A percentile compares a stretch with the other conserved stretches of the same genome.
These are phyloP conservation scores for Bipolaris oryzae DNA, from an alignment of 2,329 filamentous ascomycete species.

Conservation along the genomic window DNA sequence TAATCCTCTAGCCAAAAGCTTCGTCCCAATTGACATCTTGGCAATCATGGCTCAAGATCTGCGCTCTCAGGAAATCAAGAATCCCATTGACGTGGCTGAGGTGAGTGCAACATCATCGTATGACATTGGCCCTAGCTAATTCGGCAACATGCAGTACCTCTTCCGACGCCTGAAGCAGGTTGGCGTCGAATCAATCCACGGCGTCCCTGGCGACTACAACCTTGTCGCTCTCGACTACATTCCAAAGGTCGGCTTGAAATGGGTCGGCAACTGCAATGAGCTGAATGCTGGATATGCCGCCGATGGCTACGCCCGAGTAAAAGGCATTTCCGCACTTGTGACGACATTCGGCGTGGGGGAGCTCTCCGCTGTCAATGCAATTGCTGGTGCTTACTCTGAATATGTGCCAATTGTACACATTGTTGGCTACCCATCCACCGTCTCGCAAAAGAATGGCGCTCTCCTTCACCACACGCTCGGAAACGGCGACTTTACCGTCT, in stretches of 20 bases:
- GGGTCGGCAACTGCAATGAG: slow-evolving; percentile 68
- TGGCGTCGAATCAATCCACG: slow-evolving; percentile 54
- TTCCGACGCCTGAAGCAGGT: slow-evolving; percentile 52
- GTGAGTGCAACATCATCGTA: slow-evolving; percentile 21
- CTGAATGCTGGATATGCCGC: slow-evolving; percentile 62
- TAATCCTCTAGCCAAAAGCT: slow-evolving; percentile 3
- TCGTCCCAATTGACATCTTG: slow-evolving; percentile 2
- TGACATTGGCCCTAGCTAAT: slow-evolving; percentile 16
- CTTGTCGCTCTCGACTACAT: slow-evolving; percentile 63
- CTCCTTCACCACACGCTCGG: slow-evolving; percentile 56
- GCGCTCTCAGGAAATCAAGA: slow-evolving; percentile 50
- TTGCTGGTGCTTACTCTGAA: slow-evolving; percentile 56
- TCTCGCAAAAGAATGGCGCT: slow-evolving; percentile 49
- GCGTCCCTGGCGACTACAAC: slow-evolving; percentile 55
- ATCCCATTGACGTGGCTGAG: slow-evolving; percentile 64
- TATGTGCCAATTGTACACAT: slow-evolving; percentile 56
- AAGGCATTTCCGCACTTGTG: slow-evolving; percentile 54
- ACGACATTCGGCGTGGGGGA: slow-evolving; percentile 58
- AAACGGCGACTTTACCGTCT: slow-evolving; percentile 77
- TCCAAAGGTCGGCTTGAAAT: slow-evolving; percentile 59
- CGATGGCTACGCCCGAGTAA: slow-evolving; percentile 55
- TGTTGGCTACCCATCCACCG: slow-evolving; percentile 53
- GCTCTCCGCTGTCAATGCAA: slow-evolving; percentile 55
- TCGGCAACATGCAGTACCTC: slow-evolving; percentile 35
- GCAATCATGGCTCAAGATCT: slow-evolving; percentile 48